Evolutionary conservation across 108 stramenopile species (phyloP).

Genomic region (Skeletonema grethae): DNA sequence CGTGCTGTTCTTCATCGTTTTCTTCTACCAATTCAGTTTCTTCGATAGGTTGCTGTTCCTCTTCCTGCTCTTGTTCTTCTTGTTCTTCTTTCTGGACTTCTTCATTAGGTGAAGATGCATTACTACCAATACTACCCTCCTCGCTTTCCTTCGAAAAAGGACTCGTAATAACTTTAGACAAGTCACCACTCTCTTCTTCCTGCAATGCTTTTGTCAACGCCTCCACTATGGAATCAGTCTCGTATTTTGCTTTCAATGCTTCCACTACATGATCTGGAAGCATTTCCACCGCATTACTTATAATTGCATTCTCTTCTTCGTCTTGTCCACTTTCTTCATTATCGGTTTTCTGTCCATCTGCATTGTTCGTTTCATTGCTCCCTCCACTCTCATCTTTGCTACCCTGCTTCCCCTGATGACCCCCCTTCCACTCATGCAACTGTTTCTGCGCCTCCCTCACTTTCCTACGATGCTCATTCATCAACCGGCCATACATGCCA

Average conservation of each 20-base stretch:
- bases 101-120: neutral
- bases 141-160: slow-evolving; percentile 2
- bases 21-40: neutral
- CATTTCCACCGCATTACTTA: slow-evolving; percentile 32
- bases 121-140: neutral
- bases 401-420: neutral
- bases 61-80: slow-evolving; percentile 5
- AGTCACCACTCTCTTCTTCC: slow-evolving; percentile 21
- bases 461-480: slow-evolving; percentile 19
- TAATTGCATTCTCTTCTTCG: slow-evolving; percentile 9
- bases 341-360: neutral
- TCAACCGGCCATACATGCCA: slow-evolving; percentile 24
- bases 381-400: neutral
- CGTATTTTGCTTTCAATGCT: slow-evolving; percentile 40
- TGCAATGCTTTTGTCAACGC: slow-evolving; percentile 35
- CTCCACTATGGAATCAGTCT: slow-evolving; percentile 30
- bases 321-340: slow-evolving; percentile 9
- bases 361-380: neutral
- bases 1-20: slow-evolving; percentile 3
- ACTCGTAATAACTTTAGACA: slow-evolving; percentile 9
- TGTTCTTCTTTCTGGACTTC: neutral
- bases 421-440: slow-evolving; percentile 2
- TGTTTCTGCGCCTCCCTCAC: slow-evolving; percentile 14
- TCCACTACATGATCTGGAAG: slow-evolving; percentile 35
- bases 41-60: neutral